Evolutionary conservation across 2,329 filamentous ascomycete genomes (phyloP), one percentile per base, ranked within the genome.

Genomic region (Talaromyces amestolkiae): DNA sequence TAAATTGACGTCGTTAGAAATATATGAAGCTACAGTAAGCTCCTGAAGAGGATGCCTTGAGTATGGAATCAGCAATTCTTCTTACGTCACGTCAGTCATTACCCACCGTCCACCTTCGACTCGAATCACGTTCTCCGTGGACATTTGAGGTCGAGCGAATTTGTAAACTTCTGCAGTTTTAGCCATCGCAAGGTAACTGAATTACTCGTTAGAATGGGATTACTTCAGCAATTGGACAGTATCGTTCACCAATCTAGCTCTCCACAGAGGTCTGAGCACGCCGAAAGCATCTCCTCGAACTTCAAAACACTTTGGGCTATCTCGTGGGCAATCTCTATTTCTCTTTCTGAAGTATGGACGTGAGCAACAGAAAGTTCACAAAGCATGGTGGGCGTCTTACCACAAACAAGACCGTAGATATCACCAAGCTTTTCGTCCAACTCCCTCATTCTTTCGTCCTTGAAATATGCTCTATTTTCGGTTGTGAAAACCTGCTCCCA

Each of bases 371-470:
- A 11, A 24, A 59, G 47, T 65, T 49, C 17, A 59, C n/a, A 27
- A 37, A 47, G n/a, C 47, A 10, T 22, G 22, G 9, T 4, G 11
- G 41, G n/a, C 27, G 53, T 67, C 83, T 73, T 81, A 91, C 91
- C 90, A 71, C 91, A 91, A 64, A 99, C 97, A 65, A 87, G 84
- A 43, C 90, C 88, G 71, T 94, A 94, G 35, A 96, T 85, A 75
- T 98, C 94, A 11, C 95, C 95, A 69, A 92, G 89, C 65, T 90
- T 85, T 10, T 85, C 82, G 72, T 98, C 94, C 77, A 99, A 85
- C 68, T 93, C 88, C 65, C 81, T 84, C 89, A 96, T 96, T 65
- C 89, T 85, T 5, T 78, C 82, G 69, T 93, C 97, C 75, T 98
- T 99, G 81, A 93, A 98, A 75, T 95, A 97, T 0, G 87, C 87